Conservation (phyloP, 2,329 filamentous ascomycete genomes). For the Helotiales sp. region DNA sequence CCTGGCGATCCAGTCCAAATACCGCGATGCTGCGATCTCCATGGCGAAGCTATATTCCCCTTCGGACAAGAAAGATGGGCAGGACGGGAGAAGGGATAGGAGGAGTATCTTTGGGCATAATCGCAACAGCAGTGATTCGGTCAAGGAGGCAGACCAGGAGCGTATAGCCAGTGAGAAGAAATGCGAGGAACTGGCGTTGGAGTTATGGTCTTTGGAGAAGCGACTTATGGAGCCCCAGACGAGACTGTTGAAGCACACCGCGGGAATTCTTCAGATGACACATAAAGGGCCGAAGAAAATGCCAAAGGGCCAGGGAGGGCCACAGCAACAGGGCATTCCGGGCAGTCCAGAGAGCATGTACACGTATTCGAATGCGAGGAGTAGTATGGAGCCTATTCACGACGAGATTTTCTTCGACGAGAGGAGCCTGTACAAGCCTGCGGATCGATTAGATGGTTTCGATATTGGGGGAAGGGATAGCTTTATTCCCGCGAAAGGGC, state of each 20-base stretch:
- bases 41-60: constrained; percentile 80
- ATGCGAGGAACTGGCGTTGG: constrained; percentile 82
- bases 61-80: constrained; percentile 56
- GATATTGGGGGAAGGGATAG: constrained; percentile 36
- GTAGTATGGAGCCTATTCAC: constrained; percentile 59
- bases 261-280: constrained; percentile 88
- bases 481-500: constrained; percentile 24
- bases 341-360: constrained; percentile 80
- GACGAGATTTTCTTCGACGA: constrained; percentile 76
- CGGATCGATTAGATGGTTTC: constrained; percentile 65
- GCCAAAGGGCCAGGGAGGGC: constrained; percentile 48
- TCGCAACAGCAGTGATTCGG: constrained; percentile 48
- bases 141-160: constrained; percentile 71
- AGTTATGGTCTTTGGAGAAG: constrained; percentile 81
- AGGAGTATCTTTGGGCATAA: constrained; percentile 53
- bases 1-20: constrained; percentile 87
- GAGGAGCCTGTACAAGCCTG: constrained; percentile 71
- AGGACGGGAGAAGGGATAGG: constrained; percentile 54
- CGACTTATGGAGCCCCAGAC: constrained; percentile 75
- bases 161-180: constrained; percentile 75
- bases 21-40: constrained; percentile 89
- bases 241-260: constrained; percentile 84
- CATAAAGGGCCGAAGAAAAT: constrained; percentile 71
- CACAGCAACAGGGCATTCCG: constrained; percentile 59
- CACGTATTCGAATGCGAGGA: constrained; percentile 66